These are phyloP conservation scores for Casuarina equisetifolia DNA, from an alignment of 306 rosid species.

Conservation along the genomic window DNA sequence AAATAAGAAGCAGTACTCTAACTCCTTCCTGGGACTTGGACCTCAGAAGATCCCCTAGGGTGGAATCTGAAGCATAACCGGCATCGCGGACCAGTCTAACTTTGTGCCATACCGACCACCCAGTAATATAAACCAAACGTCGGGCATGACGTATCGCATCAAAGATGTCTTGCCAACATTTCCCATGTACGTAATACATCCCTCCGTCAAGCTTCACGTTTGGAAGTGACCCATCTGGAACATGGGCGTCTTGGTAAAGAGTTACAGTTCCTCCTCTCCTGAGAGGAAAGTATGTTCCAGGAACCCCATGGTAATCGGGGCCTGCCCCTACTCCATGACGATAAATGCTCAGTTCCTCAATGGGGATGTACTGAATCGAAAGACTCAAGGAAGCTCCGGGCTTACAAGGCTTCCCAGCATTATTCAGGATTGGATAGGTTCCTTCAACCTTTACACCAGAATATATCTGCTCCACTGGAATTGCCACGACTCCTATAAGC, in stretches of 20 bases:
- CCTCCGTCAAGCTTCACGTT: conserved; percentile 62
- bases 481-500: conserved; percentile 70
- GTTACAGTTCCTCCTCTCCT: conserved; percentile 84
- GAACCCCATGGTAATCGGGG: conserved; percentile 82
- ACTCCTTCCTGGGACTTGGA: conserved; percentile 93
- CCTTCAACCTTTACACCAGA: conserved; percentile 67
- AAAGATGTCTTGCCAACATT: conserved; percentile 85
- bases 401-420: conserved; percentile 85
- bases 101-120: conserved; percentile 98
- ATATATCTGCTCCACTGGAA: conserved; percentile 78
- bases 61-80: conserved; percentile 34
- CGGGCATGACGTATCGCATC: conserved; percentile 71
- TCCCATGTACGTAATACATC: conserved; percentile 65
- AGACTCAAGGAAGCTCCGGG: conserved; percentile 66
- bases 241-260: conserved; percentile 94
- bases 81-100: conserved; percentile 74
- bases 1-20: conserved; percentile 90
- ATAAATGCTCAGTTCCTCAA: conserved; percentile 62
- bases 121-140: conserved; percentile 79
- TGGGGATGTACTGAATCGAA: conserved; percentile 82
- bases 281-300: conserved; percentile 91
- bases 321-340: conserved; percentile 89
- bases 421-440: conserved; percentile 64
- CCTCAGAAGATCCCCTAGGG: conserved; percentile 80
- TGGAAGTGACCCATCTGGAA: conserved; percentile 80